Conservation (phyloP, 805 yeast species). For the Candida railenensis region DNA sequence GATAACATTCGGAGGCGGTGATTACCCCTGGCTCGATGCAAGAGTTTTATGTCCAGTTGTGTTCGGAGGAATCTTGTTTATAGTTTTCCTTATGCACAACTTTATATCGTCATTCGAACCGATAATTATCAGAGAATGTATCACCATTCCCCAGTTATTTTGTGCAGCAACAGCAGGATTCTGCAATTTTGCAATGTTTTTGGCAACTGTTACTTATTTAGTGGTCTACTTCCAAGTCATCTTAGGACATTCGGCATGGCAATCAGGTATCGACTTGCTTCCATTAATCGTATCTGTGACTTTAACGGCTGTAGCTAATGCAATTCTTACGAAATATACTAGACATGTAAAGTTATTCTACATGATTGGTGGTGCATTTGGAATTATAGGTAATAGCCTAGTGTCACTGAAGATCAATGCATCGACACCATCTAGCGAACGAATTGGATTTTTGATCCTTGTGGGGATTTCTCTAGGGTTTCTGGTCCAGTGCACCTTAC, state of each 20-base stretch:
- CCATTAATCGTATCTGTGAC: slow-evolving; percentile 13
- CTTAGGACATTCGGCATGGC: slow-evolving; percentile 8
- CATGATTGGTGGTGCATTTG: slow-evolving; percentile 11
- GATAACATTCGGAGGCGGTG: slow-evolving; percentile 48
- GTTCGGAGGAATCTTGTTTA: slow-evolving; percentile 35
- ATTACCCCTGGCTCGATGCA: slow-evolving; percentile 48
- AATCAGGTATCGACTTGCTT: slow-evolving; percentile 13
- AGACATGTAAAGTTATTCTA: slow-evolving; percentile 10
- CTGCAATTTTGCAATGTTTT: slow-evolving; percentile 28
- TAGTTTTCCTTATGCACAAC: slow-evolving; percentile 33
- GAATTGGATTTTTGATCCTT: slow-evolving; percentile 14
- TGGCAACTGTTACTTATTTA: slow-evolving; percentile 21
- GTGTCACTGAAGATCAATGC: slow-evolving; percentile 7
- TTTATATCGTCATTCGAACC: slow-evolving; percentile 36
- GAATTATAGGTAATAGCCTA: slow-evolving; percentile 10
- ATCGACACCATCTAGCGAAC: slow-evolving; percentile 3
- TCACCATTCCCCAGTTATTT: slow-evolving; percentile 29
- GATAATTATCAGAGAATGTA: slow-evolving; percentile 37
- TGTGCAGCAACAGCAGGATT: slow-evolving; percentile 31
- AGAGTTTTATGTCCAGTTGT: slow-evolving; percentile 44
- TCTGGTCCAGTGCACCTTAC: slow-evolving; percentile 13
- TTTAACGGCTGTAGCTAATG: slow-evolving; percentile 10
- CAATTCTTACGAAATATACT: slow-evolving; percentile 10
- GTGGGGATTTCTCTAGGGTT: slow-evolving; percentile 15
- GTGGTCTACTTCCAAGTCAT: slow-evolving; percentile 15